phyloP scores from a whole-genome alignment of 1,139 yeast species.

The Magnusiomyces tetraspermus region DNA sequence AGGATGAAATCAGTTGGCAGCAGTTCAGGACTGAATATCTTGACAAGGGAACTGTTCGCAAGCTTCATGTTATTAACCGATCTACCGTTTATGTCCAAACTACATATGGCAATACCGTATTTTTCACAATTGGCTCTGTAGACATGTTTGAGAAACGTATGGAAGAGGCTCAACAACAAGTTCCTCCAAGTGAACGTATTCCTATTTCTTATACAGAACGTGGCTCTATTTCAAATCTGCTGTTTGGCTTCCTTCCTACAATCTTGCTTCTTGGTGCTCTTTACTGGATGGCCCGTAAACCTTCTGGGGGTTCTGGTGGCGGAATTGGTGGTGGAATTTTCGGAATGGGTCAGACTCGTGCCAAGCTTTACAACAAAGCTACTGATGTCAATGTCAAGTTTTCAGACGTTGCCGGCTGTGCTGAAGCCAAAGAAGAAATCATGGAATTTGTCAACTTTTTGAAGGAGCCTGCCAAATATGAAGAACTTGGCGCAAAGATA shows the following conservation, averaged over 20 bases:
- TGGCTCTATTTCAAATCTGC: slow-evolving; percentile 51
- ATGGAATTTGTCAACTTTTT: slow-evolving; percentile 94
- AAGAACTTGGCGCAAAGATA: slow-evolving; percentile 86
- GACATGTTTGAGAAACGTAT: slow-evolving; percentile 84
- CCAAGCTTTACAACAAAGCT: slow-evolving; percentile 85
- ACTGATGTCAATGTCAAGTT: slow-evolving; percentile 82
- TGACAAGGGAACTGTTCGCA: slow-evolving; percentile 74
- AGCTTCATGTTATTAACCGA: slow-evolving; percentile 60
- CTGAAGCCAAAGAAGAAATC: slow-evolving; percentile 95
- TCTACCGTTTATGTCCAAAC: slow-evolving; percentile 12
- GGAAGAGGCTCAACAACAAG: slow-evolving; percentile 61
- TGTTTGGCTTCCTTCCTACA: slow-evolving; percentile 78
- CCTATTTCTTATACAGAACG: slow-evolving; percentile 77
- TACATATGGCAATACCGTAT: slow-evolving; percentile 28
- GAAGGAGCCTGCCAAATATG: slow-evolving; percentile 82
- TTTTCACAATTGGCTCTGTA: slow-evolving; percentile 82
- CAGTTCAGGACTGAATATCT: slow-evolving; percentile 78
- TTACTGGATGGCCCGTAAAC: slow-evolving; percentile 42
- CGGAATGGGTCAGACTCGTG: slow-evolving; percentile 74
- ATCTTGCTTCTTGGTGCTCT: slow-evolving; percentile 73
- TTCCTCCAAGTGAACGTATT: slow-evolving; percentile 55
- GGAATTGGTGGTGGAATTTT: slow-evolving; percentile 35
- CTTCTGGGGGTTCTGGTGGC: slow-evolving; percentile 47
- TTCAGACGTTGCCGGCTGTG: slow-evolving; percentile 94
- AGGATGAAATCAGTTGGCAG: slow-evolving; percentile 63